Evolutionary conservation across 495 filamentous ascomycete genomes (phyloP), one percentile per base, ranked within the genome.

Genomic region (Penicillium daleae): DNA sequence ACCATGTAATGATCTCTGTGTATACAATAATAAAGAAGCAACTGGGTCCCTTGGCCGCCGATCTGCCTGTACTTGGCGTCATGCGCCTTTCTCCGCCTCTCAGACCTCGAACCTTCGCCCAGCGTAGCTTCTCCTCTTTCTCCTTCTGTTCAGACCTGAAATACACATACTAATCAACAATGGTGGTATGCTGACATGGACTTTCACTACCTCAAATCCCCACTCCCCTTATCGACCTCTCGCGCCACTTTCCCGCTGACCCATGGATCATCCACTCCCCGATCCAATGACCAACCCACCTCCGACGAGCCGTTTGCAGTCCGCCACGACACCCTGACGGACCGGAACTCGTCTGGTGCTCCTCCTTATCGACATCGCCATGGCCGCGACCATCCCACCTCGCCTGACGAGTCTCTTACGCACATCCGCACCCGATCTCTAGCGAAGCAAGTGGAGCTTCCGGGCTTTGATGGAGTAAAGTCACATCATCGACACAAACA

Each of bases 401-500:
- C 62, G 4, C 33, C n/a, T 10, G 22, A 49, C 19, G 46, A 33
- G 22, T 50, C 44, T 31, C 52, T 35, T 19, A 17, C 46, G n/a
- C 51, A 54, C 54, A 17, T 35, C 15, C 49, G 35, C 19, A 37
- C 37, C 22, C 58, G 49, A 39, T 42, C 44, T 3, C 24, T 57
- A 21, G 46, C 57, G 26, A 52, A 29, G 26, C 50, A 52, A 12
- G 44, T 58, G 17, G 69, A 69, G 35, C 61, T 52, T 26, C 37
- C 66, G 61, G 67, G 72, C 26, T 66, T 63, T 12, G 71, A 70
- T 27, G 68, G 57, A 21, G n/a, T 63, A 8, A 69, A 64, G 32
- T 56, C 61, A 24, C 66, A 65, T 33, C 69, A 70, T 39, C 73
- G 71, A 21, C 69, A 76, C 35, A 74, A 72, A 54, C 69, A 74